phyloP scores from a whole-genome alignment of 1,139 yeast genomes.

The Suhomyces ambrosiae region DNA sequence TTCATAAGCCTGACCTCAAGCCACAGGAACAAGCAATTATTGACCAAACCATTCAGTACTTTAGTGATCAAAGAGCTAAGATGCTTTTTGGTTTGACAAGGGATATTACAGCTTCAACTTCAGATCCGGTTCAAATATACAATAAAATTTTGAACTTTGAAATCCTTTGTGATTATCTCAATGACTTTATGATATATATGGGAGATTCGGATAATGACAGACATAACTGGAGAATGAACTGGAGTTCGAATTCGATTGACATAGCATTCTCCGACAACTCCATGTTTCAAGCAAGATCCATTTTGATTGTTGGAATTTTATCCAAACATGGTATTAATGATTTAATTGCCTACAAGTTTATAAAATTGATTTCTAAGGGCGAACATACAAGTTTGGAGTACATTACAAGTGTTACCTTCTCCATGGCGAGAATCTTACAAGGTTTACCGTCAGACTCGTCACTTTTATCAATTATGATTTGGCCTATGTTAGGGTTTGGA shows the following conservation, averaged over 20 bases:
- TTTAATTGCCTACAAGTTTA: constrained; percentile 53
- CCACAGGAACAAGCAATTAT: constrained; percentile 46
- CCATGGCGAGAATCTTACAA: constrained; percentile 61
- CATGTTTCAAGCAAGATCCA: constrained; percentile 70
- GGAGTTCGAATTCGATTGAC: constrained; percentile 68
- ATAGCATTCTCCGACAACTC: constrained; percentile 64
- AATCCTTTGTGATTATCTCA: constrained; percentile 61
- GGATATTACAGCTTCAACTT: constrained; percentile 40
- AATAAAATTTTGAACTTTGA: constrained; percentile 60
- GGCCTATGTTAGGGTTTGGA: constrained; percentile 56
- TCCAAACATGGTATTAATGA: constrained; percentile 67
- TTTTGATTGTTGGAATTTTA: constrained; percentile 71
- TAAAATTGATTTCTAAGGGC: constrained; percentile 33
- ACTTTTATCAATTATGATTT: constrained; percentile 60
- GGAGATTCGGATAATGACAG: constrained; percentile 53
- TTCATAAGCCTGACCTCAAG: constrained; percentile 58
- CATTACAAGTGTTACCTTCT: constrained; percentile 42
- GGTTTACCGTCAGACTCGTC: constrained; percentile 61
- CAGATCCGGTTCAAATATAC: constrained; percentile 44
- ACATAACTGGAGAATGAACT: constrained; percentile 65
- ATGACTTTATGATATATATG: constrained; percentile 50
- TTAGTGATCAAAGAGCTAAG: constrained; percentile 73
- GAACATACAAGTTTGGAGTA: constrained; percentile 36
- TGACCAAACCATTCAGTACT: constrained; percentile 54
- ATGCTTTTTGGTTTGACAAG: constrained; percentile 80